Evolutionary conservation across 2,329 filamentous ascomycete species (phyloP).

Genomic region (Corniculantispora saksenae): DNA sequence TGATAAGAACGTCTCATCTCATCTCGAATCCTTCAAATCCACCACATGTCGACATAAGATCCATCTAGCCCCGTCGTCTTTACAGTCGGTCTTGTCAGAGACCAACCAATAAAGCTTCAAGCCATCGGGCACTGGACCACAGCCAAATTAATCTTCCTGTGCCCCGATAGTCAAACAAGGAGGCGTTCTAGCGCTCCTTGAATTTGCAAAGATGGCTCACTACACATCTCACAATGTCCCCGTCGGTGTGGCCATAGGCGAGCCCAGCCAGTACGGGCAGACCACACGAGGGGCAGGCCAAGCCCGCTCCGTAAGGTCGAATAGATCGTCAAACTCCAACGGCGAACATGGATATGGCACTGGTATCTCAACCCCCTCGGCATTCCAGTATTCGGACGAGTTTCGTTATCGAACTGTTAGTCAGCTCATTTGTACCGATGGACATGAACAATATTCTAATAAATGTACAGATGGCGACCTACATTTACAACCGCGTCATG

Average conservation of each 20-base stretch:
- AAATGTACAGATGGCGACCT: conserved; percentile 32
- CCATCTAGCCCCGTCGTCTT: neutral
- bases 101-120: neutral
- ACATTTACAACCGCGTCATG: conserved; percentile 31
- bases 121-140: neutral
- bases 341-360: neutral
- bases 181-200: neutral
- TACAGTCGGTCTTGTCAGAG: neutral
- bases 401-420: conserved; percentile 35
- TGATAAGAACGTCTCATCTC: neutral
- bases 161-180: neutral
- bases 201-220: neutral
- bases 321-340: conserved; percentile 5
- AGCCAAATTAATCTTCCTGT: neutral
- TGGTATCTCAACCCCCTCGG: neutral
- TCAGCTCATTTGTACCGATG: neutral
- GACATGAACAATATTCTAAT: neutral
- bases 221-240: neutral
- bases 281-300: neutral
- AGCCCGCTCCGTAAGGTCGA: neutral
- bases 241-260: neutral
- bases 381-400: conserved; percentile 29
- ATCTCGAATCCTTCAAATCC: neutral
- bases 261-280: neutral
- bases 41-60: neutral